Base-by-base conservation (phyloP, 2,329 filamentous ascomycete genomes). In the Macrophomina pseudophaseolina region DNA sequence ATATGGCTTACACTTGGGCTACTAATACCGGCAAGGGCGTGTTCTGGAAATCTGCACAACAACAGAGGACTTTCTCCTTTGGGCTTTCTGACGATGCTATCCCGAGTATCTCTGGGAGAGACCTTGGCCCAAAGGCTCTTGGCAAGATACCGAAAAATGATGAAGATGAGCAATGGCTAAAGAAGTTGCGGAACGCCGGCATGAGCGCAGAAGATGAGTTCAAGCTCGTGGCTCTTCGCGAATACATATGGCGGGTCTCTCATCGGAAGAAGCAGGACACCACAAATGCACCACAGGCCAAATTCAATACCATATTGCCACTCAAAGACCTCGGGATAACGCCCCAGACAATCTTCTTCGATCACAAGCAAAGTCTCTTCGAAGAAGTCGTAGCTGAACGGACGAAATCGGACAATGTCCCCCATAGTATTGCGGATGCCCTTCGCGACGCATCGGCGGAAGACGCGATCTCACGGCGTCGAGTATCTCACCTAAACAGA, bases 81-180 rank as follows among this genome's bases (percentile, higher is more conserved):
- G 86, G 87, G 1, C 85, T 87, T 5, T 81, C 85, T 16, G 85
- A 85, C n/a, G 79, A 81, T 32, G 77, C 83, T 16, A 72, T 86
- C 28, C 83, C 86, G 11, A 81, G 83, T 2, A 84, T 87, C 68
- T 84, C 86, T 53, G 82, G 85, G 54, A 84, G 82, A 72, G 88
- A 90, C 68, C 76, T 85, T 63, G 84, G 84, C 44, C 76, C 81
- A 58, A 86, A 85, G 71, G 83, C 87, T 9, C 79, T 95, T 33
- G 85, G 83, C 69, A 88, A 87, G 70, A 81, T 91, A 3, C 80
- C 86, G 0, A 94, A 89, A 74, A 97, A 94, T 71, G 93, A 97
- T 8, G 94, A 98, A 76, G 95, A 99, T 74, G 93, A 97, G 69
- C 88, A 93, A 71, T 98, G 95, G 94, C 82, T 99, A n/a, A 84